A percentile compares a stretch with the other conserved stretches of the same genome.
These are phyloP conservation scores for Aureobasidium pullulans DNA, from an alignment of 2,329 filamentous ascomycete genomes.

Conservation along the genomic window DNA sequence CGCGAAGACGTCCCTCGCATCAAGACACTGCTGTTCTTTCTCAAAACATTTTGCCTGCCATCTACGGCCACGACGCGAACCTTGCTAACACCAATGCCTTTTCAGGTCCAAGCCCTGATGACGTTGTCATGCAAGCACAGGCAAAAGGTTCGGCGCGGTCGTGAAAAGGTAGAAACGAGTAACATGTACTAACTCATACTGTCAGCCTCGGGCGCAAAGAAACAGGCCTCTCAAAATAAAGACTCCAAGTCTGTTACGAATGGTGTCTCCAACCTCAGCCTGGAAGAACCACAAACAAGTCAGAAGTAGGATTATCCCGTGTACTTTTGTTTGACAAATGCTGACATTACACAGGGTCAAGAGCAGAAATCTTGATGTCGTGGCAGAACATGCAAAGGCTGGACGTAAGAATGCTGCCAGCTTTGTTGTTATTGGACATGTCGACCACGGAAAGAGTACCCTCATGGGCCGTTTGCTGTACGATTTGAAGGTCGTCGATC, in stretches of 20 bases:
- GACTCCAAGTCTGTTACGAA: conserved; percentile 32
- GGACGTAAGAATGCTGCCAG: conserved; percentile 63
- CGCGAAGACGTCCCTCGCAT: background rate
- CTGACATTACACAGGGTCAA: conserved; percentile 36
- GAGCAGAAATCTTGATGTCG: conserved; percentile 73
- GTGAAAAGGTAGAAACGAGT: background rate
- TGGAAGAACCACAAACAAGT: conserved; percentile 38
- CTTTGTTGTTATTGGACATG: conserved; percentile 59
- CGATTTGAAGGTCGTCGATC: conserved; percentile 80
- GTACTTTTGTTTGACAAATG: background rate
- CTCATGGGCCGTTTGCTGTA: conserved; percentile 91
- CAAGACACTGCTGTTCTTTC: background rate
- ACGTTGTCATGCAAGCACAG: conserved; percentile 80
- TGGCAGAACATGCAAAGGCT: conserved; percentile 69
- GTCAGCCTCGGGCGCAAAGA: conserved; percentile 18
- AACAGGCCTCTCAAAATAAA: conserved; percentile 23
- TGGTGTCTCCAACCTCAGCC: conserved; percentile 40
- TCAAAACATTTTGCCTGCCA: conserved; percentile 30
- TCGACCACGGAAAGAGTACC: conserved; percentile 96
- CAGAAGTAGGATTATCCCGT: background rate
- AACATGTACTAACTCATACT: conserved; percentile 12
- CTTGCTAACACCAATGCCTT: conserved; percentile 56
- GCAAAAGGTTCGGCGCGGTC: conserved; percentile 32
- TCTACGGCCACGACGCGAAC: conserved; percentile 31
- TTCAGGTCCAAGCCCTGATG: conserved; percentile 82